Percentiles rank a stretch among this genome's conserved stretches.
These are phyloP conservation scores for Phytophthora brassicae DNA, from an alignment of 352 stramenopile genomes.

Conservation along the genomic window DNA sequence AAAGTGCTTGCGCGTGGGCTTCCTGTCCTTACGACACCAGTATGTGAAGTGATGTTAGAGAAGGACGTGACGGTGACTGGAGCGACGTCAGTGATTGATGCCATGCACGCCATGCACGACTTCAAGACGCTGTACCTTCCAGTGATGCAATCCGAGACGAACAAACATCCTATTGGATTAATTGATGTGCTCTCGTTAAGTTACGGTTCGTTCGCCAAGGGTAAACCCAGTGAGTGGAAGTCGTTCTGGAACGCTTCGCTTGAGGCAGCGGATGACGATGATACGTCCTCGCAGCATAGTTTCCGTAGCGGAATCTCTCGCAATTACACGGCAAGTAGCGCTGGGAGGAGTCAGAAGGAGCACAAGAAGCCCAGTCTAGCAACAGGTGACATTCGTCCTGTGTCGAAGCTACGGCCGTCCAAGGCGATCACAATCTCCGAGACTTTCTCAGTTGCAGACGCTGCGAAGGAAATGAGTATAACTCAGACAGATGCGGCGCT, in stretches of 20 bases:
- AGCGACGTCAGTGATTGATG: constrained; percentile 76
- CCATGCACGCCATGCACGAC: constrained; percentile 89
- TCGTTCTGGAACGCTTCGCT: constrained; percentile 91
- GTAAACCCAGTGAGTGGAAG: constrained; percentile 84
- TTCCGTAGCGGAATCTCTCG: constrained; percentile 78
- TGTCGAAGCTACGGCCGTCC: constrained; percentile 83
- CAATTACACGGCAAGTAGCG: constrained; percentile 40
- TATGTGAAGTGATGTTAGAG: constrained; percentile 92
- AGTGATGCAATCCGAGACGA: constrained; percentile 74
- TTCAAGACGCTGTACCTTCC: constrained; percentile 85
- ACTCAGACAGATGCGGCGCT: constrained; percentile 93
- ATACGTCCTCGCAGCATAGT: constrained; percentile 80
- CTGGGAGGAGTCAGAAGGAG: constrained; percentile 41
- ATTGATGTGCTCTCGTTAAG: constrained; percentile 89
- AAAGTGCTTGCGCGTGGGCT: constrained; percentile 93
- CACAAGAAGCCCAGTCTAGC: constrained; percentile 50
- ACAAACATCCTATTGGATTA: constrained; percentile 68
- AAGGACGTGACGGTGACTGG: constrained; percentile 73
- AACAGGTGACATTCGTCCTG: constrained; percentile 89
- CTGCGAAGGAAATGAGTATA: constrained; percentile 88
- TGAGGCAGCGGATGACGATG: constrained; percentile 71
- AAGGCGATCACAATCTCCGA: constrained; percentile 91
- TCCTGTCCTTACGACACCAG: constrained; percentile 89
- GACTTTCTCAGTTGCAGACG: constrained; percentile 85
- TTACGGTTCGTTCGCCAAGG: constrained; percentile 89